Evolutionary conservation across 148 eudicot species (phyloP), one percentile per base, ranked within the genome.

Genomic region (Camellia lanceoleosa): DNA sequence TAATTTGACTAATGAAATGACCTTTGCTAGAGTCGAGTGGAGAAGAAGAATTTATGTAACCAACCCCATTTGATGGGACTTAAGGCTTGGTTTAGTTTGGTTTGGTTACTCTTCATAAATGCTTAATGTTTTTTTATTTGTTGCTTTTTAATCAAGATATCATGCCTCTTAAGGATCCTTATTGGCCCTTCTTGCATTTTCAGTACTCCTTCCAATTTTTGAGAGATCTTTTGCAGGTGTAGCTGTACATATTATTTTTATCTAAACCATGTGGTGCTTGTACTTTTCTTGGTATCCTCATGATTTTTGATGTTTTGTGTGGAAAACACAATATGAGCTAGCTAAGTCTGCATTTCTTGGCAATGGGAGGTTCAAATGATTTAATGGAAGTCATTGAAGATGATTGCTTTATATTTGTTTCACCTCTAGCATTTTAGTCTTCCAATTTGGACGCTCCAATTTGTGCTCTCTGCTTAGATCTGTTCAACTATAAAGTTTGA

Each of bases 161-260:
- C 68, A 65, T 65, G 68, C 42, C 38, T 65, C 15, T 64, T 64
- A 30, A 42, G 68, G 30, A 9, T 14, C 42, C 30, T 64, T 64
- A 42, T 64, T 64, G 65, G 65, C 9, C 7, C 54, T 51, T 8
- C 9, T 5, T 51, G 38, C 38, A 30, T 30, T 30, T 30, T 30
- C 38, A 30, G 38, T 30, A 30, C 38, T 30, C 38, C 38, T 30
- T 30, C 38, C 38, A 30, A 30, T 30, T 20, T 23, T n/a, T 7
- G 38, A 63, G 67, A 64, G 46, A 7, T 66, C 70, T 66, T 65
- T 66, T 66, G 70, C 70, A 38, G 44, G 41, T 23, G 68, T 64
- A 64, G 14, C 16, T 46, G 20, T 68, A 41, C 10, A 0, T 42
- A 19, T 68, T 15, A 42, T 14, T 67, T 30, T 67, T 67, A 11